Conservation (phyloP, 2,329 filamentous ascomycete genomes). For the Botrytis pseudocinerea region DNA sequence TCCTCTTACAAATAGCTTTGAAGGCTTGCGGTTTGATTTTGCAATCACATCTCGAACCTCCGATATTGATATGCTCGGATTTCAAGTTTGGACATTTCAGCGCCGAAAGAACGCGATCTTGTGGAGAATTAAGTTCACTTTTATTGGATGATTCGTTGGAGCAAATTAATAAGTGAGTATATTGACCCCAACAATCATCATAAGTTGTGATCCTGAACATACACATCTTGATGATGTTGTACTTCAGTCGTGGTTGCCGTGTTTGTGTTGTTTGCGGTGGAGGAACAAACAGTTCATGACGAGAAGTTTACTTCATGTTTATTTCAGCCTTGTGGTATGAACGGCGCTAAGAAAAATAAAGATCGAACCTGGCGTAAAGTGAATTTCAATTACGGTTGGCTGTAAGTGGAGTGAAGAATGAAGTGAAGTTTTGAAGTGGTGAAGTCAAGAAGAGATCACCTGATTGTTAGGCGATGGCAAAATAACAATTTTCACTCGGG, state of each 20-base stretch:
- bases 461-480: not conserved
- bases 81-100: slow-evolving; percentile 14
- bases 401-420: not conserved
- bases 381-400: not conserved
- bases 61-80: slow-evolving; percentile 12
- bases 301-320: not conserved
- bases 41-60: slow-evolving; percentile 6
- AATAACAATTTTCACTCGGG: not conserved
- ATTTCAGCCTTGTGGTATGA: not conserved
- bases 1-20: not conserved
- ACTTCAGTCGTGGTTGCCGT: not conserved
- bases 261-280: not conserved
- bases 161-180: slow-evolving; percentile 14
- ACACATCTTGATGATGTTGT: slow-evolving; percentile 1
- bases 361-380: not conserved
- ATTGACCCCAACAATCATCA: slow-evolving; percentile 12
- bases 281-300: not conserved
- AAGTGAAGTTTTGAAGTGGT: slow-evolving; percentile 1
- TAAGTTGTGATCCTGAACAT: slow-evolving; percentile 5
- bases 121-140: not conserved
- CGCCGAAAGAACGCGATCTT: not conserved
- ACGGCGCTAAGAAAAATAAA: not conserved
- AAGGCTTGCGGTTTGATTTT: not conserved
- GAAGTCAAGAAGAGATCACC: slow-evolving; percentile 1
- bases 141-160: not conserved